phyloP scores from a whole-genome alignment of 768 basidiomycete genomes.

The Tylopilus sp. region DNA sequence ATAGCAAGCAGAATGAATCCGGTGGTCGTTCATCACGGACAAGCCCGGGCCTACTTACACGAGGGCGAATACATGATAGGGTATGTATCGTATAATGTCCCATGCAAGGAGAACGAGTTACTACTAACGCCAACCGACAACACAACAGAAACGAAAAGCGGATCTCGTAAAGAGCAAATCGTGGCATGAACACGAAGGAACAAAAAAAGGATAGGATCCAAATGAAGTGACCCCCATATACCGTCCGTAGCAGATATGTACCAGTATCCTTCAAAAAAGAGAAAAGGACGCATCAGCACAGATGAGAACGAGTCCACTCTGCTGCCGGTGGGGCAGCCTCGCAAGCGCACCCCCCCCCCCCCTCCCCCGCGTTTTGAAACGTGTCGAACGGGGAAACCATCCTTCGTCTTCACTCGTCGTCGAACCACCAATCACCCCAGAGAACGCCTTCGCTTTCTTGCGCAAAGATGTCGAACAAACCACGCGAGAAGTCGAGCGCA shows the following conservation, averaged over 20 bases:
- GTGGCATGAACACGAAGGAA: slow-evolving; percentile 8
- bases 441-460: slow-evolving; percentile 48
- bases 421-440: slow-evolving; percentile 56
- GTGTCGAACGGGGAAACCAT: not conserved
- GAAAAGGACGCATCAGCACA: no score
- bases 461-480: slow-evolving; percentile 62
- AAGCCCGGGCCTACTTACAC: not conserved
- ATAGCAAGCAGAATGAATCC: not conserved
- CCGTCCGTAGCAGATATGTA: not conserved
- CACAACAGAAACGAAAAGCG: not conserved
- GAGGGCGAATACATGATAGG: not conserved
- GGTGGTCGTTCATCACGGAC: not conserved
- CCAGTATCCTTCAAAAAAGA: not conserved
- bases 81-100: not conserved
- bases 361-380: no score
- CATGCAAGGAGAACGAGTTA: not conserved
- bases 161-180: not conserved
- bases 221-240: not conserved
- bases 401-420: slow-evolving; percentile 27
- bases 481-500: slow-evolving; percentile 66
- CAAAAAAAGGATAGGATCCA: not conserved
- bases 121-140: not conserved
- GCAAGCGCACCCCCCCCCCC: no score
- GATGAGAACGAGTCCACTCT: not conserved
- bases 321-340: not conserved